Conservation (phyloP, 2,329 filamentous ascomycete genomes). For the Boeremia exigua region DNA sequence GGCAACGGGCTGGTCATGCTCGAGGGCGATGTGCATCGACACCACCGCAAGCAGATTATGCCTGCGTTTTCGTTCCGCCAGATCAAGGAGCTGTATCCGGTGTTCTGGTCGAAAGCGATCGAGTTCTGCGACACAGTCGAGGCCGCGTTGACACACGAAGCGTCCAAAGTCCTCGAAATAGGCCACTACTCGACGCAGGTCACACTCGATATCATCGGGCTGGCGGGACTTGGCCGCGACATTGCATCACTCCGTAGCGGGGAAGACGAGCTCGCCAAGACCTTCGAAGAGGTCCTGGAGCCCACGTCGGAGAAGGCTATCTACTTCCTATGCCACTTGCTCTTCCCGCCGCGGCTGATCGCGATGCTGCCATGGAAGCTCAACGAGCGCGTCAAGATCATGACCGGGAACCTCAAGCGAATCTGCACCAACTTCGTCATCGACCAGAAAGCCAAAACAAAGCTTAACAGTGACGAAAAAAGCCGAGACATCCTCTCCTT, state of each 20-base stretch:
- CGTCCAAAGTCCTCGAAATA: slow-evolving; percentile 48
- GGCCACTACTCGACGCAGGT: slow-evolving; percentile 53
- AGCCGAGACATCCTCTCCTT: slow-evolving; percentile 55
- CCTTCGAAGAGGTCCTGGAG: slow-evolving; percentile 53
- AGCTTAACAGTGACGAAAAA: slow-evolving; percentile 37
- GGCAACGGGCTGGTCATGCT: slow-evolving; percentile 59
- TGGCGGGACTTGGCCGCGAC: slow-evolving; percentile 54
- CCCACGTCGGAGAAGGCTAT: slow-evolving; percentile 56
- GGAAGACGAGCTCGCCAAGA: slow-evolving; percentile 51
- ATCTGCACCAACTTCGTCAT: slow-evolving; percentile 56
- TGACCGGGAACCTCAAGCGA: slow-evolving; percentile 45
- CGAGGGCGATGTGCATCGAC: slow-evolving; percentile 58
- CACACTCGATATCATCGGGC: slow-evolving; percentile 56
- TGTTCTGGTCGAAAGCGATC: slow-evolving; percentile 80
- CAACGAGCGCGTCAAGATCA: slow-evolving; percentile 50
- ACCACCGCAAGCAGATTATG: slow-evolving; percentile 73
- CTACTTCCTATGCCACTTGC: slow-evolving; percentile 51
- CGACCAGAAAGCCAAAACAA: slow-evolving; percentile 54
- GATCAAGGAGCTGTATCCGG: slow-evolving; percentile 81
- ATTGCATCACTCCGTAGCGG: slow-evolving; percentile 50
- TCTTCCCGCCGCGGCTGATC: slow-evolving; percentile 49
- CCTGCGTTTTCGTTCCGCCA: slow-evolving; percentile 88
- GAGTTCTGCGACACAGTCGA: slow-evolving; percentile 71
- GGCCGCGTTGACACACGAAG: slow-evolving; percentile 53
- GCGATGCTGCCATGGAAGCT: slow-evolving; percentile 55